A percentile compares a stretch with the other conserved stretches of the same genome.
Evolutionary conservation across 805 yeast species (phyloP).

Genomic region (Suhomyces faveliae): DNA sequence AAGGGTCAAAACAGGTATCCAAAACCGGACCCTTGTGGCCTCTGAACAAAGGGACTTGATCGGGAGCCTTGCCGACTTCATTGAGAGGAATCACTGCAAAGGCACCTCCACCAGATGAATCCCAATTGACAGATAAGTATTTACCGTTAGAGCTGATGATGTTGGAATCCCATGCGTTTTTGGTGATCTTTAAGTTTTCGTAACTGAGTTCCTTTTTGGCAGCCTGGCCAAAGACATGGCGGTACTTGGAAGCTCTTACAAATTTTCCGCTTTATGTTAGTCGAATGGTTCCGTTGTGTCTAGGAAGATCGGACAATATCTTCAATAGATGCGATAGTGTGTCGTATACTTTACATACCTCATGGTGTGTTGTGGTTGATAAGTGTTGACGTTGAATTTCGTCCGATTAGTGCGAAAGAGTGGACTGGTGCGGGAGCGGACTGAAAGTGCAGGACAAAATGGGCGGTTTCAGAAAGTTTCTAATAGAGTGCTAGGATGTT

Average conservation of each 20-base stretch:
- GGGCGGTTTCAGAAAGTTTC: too few species aligned
- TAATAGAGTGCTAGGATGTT: too few species aligned
- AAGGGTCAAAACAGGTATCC: constrained; percentile 95
- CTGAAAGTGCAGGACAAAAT: background rate
- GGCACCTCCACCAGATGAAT: constrained; percentile 95
- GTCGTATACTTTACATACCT: background rate
- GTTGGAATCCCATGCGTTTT: constrained; percentile 96
- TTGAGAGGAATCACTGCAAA: constrained; percentile 86
- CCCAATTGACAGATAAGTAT: constrained; percentile 86
- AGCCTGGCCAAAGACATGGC: constrained; percentile 95
- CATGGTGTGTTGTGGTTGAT: background rate
- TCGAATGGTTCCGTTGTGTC: background rate
- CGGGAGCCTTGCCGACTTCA: constrained; percentile 92
- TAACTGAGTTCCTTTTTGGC: constrained; percentile 65
- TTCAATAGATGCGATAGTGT: too few species aligned
- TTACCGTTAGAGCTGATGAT: constrained; percentile 83
- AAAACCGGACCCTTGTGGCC: constrained; percentile 95
- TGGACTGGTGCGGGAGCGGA: too few species aligned
- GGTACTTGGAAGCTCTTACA: constrained; percentile 94
- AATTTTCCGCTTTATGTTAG: constrained; percentile 65
- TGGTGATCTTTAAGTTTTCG: constrained; percentile 74
- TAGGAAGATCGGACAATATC: too few species aligned
- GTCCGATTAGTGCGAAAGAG: background rate
- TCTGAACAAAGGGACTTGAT: constrained; percentile 86
- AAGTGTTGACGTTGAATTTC: background rate